phyloP scores from a whole-genome alignment of 805 yeast genomes.

The Citeromyces matritensis region DNA sequence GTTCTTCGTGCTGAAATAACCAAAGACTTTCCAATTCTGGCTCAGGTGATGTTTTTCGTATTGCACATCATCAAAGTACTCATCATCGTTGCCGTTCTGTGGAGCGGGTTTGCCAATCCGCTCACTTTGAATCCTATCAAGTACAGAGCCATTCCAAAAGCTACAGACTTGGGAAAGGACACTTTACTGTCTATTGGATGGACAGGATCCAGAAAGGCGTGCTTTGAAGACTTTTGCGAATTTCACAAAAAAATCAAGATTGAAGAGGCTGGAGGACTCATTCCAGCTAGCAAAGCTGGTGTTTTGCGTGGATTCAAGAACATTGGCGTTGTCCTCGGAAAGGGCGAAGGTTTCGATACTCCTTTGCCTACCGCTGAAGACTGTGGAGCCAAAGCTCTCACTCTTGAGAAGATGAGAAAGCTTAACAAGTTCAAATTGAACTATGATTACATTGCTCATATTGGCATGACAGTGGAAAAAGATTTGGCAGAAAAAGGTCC shows the following conservation, averaged over 20 bases:
- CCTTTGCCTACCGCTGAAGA: conserved; percentile 23
- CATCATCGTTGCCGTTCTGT: conserved; percentile 39
- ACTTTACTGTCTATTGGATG: conserved; percentile 63
- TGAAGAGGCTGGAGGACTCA: conserved; percentile 57
- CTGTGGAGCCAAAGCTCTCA: conserved; percentile 16
- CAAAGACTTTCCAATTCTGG: conserved; percentile 21
- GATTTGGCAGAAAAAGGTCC: conserved; percentile 13
- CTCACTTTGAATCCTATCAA: conserved; percentile 26
- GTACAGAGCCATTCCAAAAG: conserved; percentile 17
- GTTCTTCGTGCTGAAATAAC: conserved; percentile 32
- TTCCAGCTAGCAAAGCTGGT: conserved; percentile 66
- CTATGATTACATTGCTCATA: conserved; percentile 37
- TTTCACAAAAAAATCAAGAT: conserved; percentile 49
- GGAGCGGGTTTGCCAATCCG: conserved; percentile 74
- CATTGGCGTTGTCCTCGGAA: conserved; percentile 47
- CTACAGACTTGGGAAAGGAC: conserved; percentile 27
- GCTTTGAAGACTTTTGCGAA: conserved; percentile 56
- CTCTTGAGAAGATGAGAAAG: conserved; percentile 15
- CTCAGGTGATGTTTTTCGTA: conserved; percentile 54
- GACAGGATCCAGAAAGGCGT: conserved; percentile 82
- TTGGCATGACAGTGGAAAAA: conserved; percentile 31
- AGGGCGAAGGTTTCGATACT: conserved; percentile 76
- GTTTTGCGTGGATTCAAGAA: conserved; percentile 38
- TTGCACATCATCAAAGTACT: conserved; percentile 55
- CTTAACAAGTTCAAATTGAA: conserved; percentile 34